Evolutionary conservation across 768 basidiomycete species (phyloP), one percentile per base, ranked within the genome.

Genomic region (Naganishia friedmannii): DNA sequence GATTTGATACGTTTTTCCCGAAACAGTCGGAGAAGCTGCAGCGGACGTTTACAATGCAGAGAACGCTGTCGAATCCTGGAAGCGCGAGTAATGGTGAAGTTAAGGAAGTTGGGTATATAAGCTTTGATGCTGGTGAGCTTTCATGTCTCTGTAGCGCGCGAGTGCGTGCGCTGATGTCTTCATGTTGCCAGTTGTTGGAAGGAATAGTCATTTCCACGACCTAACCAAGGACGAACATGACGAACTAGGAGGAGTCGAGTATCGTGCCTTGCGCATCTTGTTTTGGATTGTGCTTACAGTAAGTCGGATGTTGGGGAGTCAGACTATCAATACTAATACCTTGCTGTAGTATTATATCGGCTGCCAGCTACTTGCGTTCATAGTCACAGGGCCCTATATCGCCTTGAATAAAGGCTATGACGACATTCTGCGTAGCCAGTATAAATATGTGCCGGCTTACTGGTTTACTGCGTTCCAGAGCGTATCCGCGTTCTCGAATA

Each of bases 241-340:
- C 73, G 92, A 96, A 79, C 82, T 98, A 5, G 93, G 93, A 4
- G 94, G 95, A 23, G 89, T 96, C 8, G 95, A 99, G 79, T 98
- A 91, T 77, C 86, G 93, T 12, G 90, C 90, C 15, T 82, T 96
- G 72, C 88, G 88, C 53, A 86, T 89, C 2, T 79, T 96, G 60
- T 82, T 93, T 12, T 94, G 90, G 89, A 86, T 94, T 67, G 87
- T 95, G 45, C 85, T 85, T 13, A 78, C 82, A 39, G 92, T 94
- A 77, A 76, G 90, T 84, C 17, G 8, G 29, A 19, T 42, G 9
- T 21, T 5, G 37, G 23, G 1, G 34, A 32, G 34, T 26, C 31
- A n/a, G 10, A 39, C 17, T 29, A 70, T n/a, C 26, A 26, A 48
- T 74, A 32, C 42, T n/a, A 32, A 28, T 65, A 10, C 42, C 65